Evolutionary conservation across 2,329 filamentous ascomycete genomes (phyloP).

Genomic region (Biscogniauxia mediterranea): DNA sequence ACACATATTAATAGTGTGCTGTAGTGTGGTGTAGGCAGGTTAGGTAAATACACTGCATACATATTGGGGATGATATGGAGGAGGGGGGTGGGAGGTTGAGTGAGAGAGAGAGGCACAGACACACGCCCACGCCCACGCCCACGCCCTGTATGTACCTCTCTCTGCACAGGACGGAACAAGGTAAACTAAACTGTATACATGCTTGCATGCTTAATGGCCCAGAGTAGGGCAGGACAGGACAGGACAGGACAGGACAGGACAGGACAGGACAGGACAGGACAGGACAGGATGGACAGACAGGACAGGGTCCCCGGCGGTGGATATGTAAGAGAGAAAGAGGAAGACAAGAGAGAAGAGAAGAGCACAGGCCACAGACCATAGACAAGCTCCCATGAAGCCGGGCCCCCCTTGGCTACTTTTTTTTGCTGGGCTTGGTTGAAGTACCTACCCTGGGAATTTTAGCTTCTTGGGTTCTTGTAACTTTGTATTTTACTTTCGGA

Average conservation of each 20-base stretch:
- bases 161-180: background rate
- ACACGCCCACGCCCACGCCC: constrained; percentile 11
- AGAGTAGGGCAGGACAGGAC: background rate
- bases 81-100: too few species aligned
- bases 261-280: background rate
- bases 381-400: constrained; percentile 1
- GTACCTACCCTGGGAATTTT: background rate
- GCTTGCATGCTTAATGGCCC: background rate
- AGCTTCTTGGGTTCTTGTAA: background rate
- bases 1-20: background rate
- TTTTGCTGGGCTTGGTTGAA: background rate
- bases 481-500: background rate
- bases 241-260: too few species aligned
- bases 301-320: too few species aligned
- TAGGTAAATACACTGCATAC: background rate
- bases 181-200: background rate
- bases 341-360: too few species aligned
- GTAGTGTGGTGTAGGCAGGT: too few species aligned
- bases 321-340: too few species aligned
- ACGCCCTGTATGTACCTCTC: background rate
- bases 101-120: constrained; percentile 17
- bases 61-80: background rate
- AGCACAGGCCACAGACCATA: background rate
- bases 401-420: background rate
- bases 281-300: too few species aligned